Conservation (phyloP, 192 early-diverging fungal genomes). For the Podila epicladia region DNA sequence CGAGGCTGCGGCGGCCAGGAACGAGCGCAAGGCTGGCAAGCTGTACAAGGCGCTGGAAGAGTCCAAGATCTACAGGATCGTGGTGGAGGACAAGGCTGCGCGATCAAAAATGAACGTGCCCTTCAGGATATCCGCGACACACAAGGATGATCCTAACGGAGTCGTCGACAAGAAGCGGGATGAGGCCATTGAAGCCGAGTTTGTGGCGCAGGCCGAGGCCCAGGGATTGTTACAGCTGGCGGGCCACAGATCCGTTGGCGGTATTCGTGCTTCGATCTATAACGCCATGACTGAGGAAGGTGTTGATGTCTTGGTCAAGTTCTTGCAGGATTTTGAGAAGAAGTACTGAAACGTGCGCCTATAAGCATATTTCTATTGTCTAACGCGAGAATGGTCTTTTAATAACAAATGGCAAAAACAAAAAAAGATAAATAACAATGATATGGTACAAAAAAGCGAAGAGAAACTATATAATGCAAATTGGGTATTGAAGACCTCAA, state of each 20-base stretch:
- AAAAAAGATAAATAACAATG: slow-evolving; percentile 7
- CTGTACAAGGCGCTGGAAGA: slow-evolving; percentile 78
- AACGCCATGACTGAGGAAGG: slow-evolving; percentile 92
- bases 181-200: slow-evolving; percentile 81
- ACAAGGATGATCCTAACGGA: slow-evolving; percentile 19
- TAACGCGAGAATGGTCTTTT: neutral
- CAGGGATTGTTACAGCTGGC: slow-evolving; percentile 88
- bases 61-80: slow-evolving; percentile 74
- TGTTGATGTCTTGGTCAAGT: slow-evolving; percentile 79
- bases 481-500: too few relatives aligned
- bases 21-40: slow-evolving; percentile 71
- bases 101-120: slow-evolving; percentile 94
- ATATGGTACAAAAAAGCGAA: neutral
- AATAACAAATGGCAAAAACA: slow-evolving; percentile 1
- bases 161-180: slow-evolving; percentile 21
- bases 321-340: slow-evolving; percentile 86
- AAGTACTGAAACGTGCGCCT: slow-evolving; percentile 18
- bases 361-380: neutral
- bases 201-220: slow-evolving; percentile 82
- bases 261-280: slow-evolving; percentile 92
- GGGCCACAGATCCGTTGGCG: slow-evolving; percentile 95
- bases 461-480: too few relatives aligned
- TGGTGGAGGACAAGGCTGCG: slow-evolving; percentile 63
- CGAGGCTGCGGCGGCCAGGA: slow-evolving; percentile 68
- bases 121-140: slow-evolving; percentile 70